Percentiles rank a stretch among this genome's conserved stretches.
These are phyloP conservation scores for Tilletia walkeri DNA, from an alignment of 1,284 basidiomycete genomes.

Conservation along the genomic window DNA sequence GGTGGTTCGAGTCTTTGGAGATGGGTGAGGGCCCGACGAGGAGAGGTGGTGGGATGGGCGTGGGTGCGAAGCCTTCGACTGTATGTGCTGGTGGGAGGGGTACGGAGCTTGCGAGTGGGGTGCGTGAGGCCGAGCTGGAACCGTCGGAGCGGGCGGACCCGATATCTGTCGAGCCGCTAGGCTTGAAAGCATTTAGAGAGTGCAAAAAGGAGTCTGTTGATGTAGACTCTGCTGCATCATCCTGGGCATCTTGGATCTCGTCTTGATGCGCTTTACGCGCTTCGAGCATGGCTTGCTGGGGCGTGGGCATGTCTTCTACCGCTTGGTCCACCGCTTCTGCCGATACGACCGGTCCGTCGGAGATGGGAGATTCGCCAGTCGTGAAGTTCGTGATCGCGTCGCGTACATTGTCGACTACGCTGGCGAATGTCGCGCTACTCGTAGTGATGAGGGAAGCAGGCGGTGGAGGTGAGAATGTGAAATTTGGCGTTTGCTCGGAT, in stretches of 20 bases:
- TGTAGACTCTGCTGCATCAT: not conserved
- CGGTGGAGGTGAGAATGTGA: not conserved
- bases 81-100: conserved; percentile 1
- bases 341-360: not conserved
- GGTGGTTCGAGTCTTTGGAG: not conserved
- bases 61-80: not conserved
- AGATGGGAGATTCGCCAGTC: not conserved
- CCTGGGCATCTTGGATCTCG: not conserved
- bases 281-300: conserved; percentile 1
- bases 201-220: not conserved
- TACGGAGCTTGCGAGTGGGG: conserved; percentile 4
- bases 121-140: not conserved
- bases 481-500: not conserved
- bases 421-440: not conserved
- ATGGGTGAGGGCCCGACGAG: not conserved
- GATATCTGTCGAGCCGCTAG: not conserved
- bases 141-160: not conserved
- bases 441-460: not conserved
- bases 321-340: not conserved
- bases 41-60: not conserved
- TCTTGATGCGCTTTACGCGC: not conserved
- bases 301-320: not conserved
- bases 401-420: not conserved
- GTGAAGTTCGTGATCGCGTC: not conserved
- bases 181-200: not conserved